Evolutionary conservation across 1,284 basidiomycete species (phyloP).

Genomic region (Gomphus bonarii): DNA sequence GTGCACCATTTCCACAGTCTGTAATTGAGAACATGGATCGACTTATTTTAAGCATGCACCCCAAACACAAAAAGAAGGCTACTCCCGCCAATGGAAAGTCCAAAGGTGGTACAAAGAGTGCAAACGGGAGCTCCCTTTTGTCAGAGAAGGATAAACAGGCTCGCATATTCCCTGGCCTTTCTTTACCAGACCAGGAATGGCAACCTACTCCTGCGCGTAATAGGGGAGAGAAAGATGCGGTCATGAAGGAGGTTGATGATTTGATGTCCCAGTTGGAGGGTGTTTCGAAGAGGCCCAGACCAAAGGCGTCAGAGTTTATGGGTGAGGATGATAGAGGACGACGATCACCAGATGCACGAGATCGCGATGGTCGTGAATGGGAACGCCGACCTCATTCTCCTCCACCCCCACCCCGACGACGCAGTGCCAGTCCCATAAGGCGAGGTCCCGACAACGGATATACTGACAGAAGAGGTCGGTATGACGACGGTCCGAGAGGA

Average conservation of each 20-base stretch:
- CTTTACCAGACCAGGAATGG: slow-evolving; percentile 72
- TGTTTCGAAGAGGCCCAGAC: slow-evolving; percentile 47
- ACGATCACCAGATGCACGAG: slow-evolving; percentile 46
- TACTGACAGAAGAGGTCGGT: slow-evolving; percentile 27
- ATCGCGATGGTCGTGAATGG: slow-evolving; percentile 21
- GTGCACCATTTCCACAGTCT: slow-evolving; percentile 82
- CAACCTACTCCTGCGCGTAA: slow-evolving; percentile 23
- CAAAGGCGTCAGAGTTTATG: slow-evolving; percentile 33
- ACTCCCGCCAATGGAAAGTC: slow-evolving; percentile 26
- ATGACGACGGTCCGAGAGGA: slow-evolving; percentile 30
- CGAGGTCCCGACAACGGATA: slow-evolving; percentile 26
- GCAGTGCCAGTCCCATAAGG: slow-evolving; percentile 46
- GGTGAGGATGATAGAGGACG: slow-evolving; percentile 27
- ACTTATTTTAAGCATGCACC: slow-evolving; percentile 89
- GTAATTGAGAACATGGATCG: slow-evolving; percentile 92
- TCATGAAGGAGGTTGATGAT: slow-evolving; percentile 77
- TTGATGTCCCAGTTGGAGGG: slow-evolving; percentile 73
- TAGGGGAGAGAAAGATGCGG: slow-evolving; percentile 46
- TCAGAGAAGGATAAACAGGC: slow-evolving; percentile 67
- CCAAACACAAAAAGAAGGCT: slow-evolving; percentile 75
- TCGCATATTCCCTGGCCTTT: slow-evolving; percentile 85
- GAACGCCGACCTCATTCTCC: slow-evolving; percentile 30
- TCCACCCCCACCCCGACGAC: slow-evolving; percentile 31
- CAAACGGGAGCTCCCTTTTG: slow-evolving; percentile 22
- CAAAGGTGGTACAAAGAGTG: slow-evolving; percentile 30